These are phyloP conservation scores for Sphaerobolus stellatus DNA, from an alignment of 1,284 basidiomycete genomes.

Conservation along the genomic window DNA sequence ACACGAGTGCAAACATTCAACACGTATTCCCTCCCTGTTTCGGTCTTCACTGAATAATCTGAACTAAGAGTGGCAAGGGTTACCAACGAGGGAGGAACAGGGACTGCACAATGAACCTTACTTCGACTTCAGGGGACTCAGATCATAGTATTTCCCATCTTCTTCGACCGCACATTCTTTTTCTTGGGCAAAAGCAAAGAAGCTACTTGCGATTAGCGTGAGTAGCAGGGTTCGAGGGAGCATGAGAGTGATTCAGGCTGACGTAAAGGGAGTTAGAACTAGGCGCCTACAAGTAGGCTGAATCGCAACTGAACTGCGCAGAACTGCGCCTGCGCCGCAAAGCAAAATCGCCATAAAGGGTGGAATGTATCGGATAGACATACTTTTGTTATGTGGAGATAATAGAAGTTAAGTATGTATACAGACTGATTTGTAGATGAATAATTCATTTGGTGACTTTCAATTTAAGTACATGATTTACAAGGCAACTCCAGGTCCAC, in stretches of 20 bases:
- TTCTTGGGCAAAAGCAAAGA: conserved; percentile 1
- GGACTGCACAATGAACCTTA: conserved; percentile 27
- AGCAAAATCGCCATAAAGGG: not conserved
- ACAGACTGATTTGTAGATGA: too few species aligned
- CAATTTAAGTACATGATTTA: too few species aligned
- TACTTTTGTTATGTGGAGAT: too few species aligned
- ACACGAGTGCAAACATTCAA: conserved; percentile 66
- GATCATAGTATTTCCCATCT: conserved; percentile 58
- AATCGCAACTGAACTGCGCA: too few species aligned
- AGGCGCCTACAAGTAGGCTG: too few species aligned
- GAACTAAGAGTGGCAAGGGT: conserved; percentile 42
- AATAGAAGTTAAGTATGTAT: too few species aligned
- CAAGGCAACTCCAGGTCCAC: too few species aligned
- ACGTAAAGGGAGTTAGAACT: too few species aligned
- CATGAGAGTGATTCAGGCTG: conserved; percentile 6
- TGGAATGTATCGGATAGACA: not conserved
- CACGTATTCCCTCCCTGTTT: conserved; percentile 46
- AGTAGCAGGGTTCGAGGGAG: not conserved
- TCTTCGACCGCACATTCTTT: conserved; percentile 9
- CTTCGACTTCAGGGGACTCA: conserved; percentile 57
- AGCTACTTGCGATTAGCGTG: conserved; percentile 6
- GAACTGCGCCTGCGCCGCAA: not conserved
- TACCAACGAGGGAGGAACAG: not conserved
- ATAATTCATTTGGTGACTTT: too few species aligned
- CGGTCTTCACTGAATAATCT: conserved; percentile 57